phyloP scores from a whole-genome alignment of 106 monocot genomes.

The Vanilla planifolia region DNA sequence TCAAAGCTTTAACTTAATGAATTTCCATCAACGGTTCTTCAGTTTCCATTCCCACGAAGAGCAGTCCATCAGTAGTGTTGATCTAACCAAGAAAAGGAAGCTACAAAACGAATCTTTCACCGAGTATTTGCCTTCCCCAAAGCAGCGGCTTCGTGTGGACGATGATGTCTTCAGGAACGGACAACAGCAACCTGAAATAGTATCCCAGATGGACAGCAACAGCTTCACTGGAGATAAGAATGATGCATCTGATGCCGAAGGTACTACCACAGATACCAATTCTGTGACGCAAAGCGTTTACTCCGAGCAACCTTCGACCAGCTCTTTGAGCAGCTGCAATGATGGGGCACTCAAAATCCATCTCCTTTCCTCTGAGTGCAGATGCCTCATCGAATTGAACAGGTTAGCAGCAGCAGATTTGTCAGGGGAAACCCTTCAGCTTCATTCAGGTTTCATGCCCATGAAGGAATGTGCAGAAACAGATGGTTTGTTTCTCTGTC shows the following conservation, averaged over 20 bases:
- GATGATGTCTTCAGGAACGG: neutral
- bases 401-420: neutral
- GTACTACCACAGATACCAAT: neutral
- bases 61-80: neutral
- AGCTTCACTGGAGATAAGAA: neutral
- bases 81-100: slow-evolving; percentile 16
- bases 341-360: neutral
- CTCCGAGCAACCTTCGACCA: slow-evolving; percentile 2
- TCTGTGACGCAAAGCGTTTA: neutral
- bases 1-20: too few species aligned
- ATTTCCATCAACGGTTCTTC: neutral
- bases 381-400: slow-evolving; percentile 1
- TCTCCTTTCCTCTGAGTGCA: slow-evolving; percentile 13
- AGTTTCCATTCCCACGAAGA: slow-evolving; percentile 2
- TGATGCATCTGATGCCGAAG: neutral
- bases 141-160: slow-evolving; percentile 5
- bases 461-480: slow-evolving; percentile 5
- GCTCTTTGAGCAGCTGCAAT: slow-evolving; percentile 8
- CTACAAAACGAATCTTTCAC: neutral
- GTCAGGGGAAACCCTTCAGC: slow-evolving; percentile 9
- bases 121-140: slow-evolving; percentile 5
- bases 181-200: slow-evolving; percentile 2
- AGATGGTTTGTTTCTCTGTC: slow-evolving; percentile 28
- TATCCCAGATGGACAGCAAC: slow-evolving; percentile 8
- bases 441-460: neutral